Base-by-base conservation (phyloP, 441 rosid species). In the Adansonia gregorii region DNA sequence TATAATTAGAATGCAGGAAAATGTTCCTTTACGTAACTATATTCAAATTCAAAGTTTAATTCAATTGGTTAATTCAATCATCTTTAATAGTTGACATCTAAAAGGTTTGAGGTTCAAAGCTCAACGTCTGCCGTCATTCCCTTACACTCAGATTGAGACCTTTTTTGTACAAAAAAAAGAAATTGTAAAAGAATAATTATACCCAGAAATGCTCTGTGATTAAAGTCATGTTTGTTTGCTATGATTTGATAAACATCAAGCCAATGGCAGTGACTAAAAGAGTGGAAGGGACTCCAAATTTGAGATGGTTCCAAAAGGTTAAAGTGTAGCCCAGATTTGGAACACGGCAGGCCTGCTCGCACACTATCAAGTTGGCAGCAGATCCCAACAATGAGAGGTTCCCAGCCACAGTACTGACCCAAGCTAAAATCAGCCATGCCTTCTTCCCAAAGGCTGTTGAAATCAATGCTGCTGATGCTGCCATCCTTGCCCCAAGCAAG, bases 371-470 rank as follows among this genome's bases (percentile, higher is more conserved):
- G 82, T 92, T 94, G 22, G 97, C 95, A 0, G 97, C 94, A 11
- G 94, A 90, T 2, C 95, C 97, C 46, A 90, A 54, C 61, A 93
- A 85, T 0, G 97, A 86, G 39, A 91, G 84, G 87, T 93, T 94
- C 19, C 97, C 95, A 0, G 95, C 90, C 35, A 93, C 88, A 0
- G 94, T 89, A 77, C 95, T 92, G 24, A 88, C 97, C 94, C 95
- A 92, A 3, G 97, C 92, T 61, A 94, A 80, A 49, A 93, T 75
- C 27, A 93, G 82, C 98, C 97, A 94, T 7, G 95, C 88, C 85
- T 88, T 92, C 84, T 83, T 92, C 88, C 83, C 92, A 6, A 89
- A 90, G 0, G 76, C 87, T 4, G 73, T 67, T 0, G 94, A 85
- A 11, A 87, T 76, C 1, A 75, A 78, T 3, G 93, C 90, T 0